Evolutionary conservation across 2,329 filamentous ascomycete species (phyloP), one percentile per base, ranked within the genome.

Genomic region (Metarhizium robertsii): DNA sequence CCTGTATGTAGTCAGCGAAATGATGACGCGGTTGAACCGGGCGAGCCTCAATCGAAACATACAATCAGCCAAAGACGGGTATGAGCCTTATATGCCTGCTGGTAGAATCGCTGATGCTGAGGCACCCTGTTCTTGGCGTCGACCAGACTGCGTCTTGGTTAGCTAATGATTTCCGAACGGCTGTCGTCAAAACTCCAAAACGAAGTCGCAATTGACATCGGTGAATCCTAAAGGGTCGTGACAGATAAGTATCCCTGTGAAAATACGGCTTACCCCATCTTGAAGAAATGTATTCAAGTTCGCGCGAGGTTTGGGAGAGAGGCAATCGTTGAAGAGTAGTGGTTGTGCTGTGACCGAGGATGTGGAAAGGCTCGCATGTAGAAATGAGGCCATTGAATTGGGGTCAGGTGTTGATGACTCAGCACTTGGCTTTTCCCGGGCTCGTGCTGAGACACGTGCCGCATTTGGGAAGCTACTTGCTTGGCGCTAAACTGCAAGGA

Each of bases 21-120:
- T 40, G 16, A 14, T 55, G 52, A 46, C 20, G 38, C 13, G 40
- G 25, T 36, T 13, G n/a, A 47, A 25, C 50, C 29, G 48, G 49
- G 18, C 49, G 38, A n/a, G 48, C 38, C 58, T 60, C 55, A 59
- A 61, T 59, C 55, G 56, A 53, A 34, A 56, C 86, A 71, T 80
- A 92, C 88, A 74, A 91, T 90, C 73, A 81, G 77, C 88, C 88
- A 92, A 70, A 89, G 73, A 66, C 88, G 84, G 63, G 84, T 76
- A 71, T 85, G 81, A 60, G 76, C 73, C 66, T 81, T 83, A 73
- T 87, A 87, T 64, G 88, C 85, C 62, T 79, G 76, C 77, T 91
- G 88, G 78, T 89, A 90, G 64, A 82, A 74, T 67, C 81, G 79
- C 80, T 92, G 88, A 76, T 87, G 80, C 69, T 87, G 66, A 56